A percentile compares a stretch with the other conserved stretches of the same genome.
These are phyloP conservation scores for Tuber indicum DNA, from an alignment of 495 filamentous ascomycete species.

Conservation along the genomic window DNA sequence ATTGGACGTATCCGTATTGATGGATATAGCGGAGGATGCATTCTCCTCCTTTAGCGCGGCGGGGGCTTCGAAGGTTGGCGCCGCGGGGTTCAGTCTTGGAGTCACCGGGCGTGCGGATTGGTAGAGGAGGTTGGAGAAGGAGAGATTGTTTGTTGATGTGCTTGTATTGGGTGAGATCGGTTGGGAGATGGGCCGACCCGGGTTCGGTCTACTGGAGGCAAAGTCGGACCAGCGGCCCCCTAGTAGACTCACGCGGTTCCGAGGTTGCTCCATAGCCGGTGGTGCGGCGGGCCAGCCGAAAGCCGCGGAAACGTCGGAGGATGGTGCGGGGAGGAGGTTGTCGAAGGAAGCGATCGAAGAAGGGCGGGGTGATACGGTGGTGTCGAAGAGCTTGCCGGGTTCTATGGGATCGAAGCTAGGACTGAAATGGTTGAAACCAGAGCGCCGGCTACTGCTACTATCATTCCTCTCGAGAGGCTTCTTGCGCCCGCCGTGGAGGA, in stretches of 20 bases:
- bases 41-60: not conserved
- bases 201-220: constrained; percentile 4
- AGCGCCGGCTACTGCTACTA: constrained; percentile 41
- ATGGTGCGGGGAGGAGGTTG: constrained; percentile 63
- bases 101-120: constrained; percentile 20
- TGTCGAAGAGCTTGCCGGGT: constrained; percentile 50
- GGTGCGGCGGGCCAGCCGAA: constrained; percentile 54
- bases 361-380: constrained; percentile 65
- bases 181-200: constrained; percentile 22
- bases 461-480: constrained; percentile 36
- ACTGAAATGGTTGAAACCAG: constrained; percentile 56
- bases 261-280: constrained; percentile 45
- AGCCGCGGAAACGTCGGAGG: constrained; percentile 62
- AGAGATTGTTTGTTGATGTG: constrained; percentile 18
- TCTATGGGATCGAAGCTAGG: constrained; percentile 56
- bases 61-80: constrained; percentile 37
- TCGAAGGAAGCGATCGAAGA: constrained; percentile 75
- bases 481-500: constrained; percentile 47
- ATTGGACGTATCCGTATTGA: constrained; percentile 33
- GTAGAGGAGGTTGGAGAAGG: not conserved
- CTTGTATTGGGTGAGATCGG: constrained; percentile 30
- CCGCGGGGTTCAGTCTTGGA: constrained; percentile 39
- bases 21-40: constrained; percentile 13
- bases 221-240: constrained; percentile 53
- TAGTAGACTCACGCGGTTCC: constrained; percentile 51